A percentile compares a stretch with the other conserved stretches of the same genome.
phyloP scores from a whole-genome alignment of 225 moss, liverwort and hornwort genomes.

The Bryoerythrophyllum caledonicum region DNA sequence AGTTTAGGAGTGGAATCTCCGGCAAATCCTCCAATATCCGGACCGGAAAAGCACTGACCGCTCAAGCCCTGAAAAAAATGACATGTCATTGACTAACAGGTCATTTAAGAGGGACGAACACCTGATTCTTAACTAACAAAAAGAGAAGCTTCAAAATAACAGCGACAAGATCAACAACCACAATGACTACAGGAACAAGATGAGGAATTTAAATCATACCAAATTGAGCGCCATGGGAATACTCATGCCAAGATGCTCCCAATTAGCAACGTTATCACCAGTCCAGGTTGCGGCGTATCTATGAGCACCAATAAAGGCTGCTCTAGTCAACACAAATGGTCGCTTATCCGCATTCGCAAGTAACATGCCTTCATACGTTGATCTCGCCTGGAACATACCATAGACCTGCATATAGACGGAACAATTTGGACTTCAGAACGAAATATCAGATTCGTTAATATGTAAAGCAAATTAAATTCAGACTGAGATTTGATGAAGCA shows the following conservation, averaged over 20 bases:
- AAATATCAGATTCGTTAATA: neutral
- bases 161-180: neutral
- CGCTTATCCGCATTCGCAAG: slow-evolving; percentile 61
- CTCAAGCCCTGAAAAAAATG: slow-evolving; percentile 58
- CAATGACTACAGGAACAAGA: neutral
- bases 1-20: slow-evolving; percentile 72
- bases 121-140: neutral
- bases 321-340: slow-evolving; percentile 86
- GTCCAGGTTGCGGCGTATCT: slow-evolving; percentile 90
- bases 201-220: slow-evolving; percentile 39
- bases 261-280: slow-evolving; percentile 83
- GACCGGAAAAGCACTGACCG: slow-evolving; percentile 77
- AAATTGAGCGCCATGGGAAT: slow-evolving; percentile 83
- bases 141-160: neutral
- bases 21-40: slow-evolving; percentile 88
- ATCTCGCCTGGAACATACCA: slow-evolving; percentile 77
- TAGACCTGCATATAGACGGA: slow-evolving; percentile 57
- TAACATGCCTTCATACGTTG: slow-evolving; percentile 83
- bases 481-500: too few relatives aligned
- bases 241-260: slow-evolving; percentile 87
- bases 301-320: slow-evolving; percentile 68
- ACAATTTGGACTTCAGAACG: neutral
- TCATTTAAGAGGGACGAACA: neutral
- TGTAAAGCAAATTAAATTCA: too few relatives aligned
- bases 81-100: neutral